Conservation (phyloP, 2,329 filamentous ascomycete species). For the Aphanoascus verrucosus region DNA sequence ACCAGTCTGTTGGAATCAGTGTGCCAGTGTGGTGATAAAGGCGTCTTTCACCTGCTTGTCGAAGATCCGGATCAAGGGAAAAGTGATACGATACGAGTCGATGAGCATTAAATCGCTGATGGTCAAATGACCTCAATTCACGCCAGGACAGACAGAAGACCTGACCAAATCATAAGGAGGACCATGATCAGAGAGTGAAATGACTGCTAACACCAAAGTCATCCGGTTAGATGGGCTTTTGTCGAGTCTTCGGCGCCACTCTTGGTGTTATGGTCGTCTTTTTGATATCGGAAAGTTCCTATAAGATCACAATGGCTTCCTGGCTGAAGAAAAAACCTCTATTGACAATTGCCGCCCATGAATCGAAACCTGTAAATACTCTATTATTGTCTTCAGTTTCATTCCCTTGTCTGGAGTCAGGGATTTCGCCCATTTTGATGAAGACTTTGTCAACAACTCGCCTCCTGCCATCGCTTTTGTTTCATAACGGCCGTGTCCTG, state of each 20-base stretch:
- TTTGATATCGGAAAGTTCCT: not conserved
- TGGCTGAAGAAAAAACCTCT: not conserved
- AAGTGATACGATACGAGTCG: too few relatives aligned
- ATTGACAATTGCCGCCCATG: not conserved
- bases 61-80: too few relatives aligned
- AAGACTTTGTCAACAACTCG: not conserved
- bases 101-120: not conserved
- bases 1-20: too few relatives aligned
- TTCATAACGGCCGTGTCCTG: not conserved
- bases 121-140: not conserved
- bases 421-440: not conserved
- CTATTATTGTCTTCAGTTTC: not conserved
- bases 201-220: not conserved
- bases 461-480: not conserved
- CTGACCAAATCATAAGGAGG: slow-evolving; percentile 4
- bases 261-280: not conserved
- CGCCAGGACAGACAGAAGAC: not conserved
- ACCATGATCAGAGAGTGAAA: not conserved
- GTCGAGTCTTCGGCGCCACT: not conserved
- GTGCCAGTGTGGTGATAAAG: too few relatives aligned
- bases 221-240: not conserved
- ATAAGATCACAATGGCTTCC: not conserved
- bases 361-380: not conserved
- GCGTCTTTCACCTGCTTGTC: too few relatives aligned
- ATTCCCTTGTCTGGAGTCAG: not conserved